These are phyloP conservation scores for Emmonsia crescens DNA, from an alignment of 2,329 filamentous ascomycete genomes.

Conservation along the genomic window DNA sequence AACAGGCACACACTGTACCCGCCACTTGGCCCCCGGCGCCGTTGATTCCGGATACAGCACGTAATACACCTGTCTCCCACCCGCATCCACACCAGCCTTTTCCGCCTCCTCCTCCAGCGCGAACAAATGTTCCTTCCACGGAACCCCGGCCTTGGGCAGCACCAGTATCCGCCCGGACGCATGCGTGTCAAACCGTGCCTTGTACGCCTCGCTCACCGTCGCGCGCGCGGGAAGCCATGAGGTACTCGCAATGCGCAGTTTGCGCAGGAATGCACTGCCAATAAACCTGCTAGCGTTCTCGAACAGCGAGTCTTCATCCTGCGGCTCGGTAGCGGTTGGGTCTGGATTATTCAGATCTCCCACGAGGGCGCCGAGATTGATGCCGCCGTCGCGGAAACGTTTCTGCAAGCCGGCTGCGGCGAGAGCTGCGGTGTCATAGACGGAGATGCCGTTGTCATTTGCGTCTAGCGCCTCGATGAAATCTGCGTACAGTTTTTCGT, in stretches of 20 bases:
- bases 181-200: slow-evolving; percentile 56
- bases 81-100: slow-evolving; percentile 17
- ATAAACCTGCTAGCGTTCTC: slow-evolving; percentile 66
- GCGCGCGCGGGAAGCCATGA: slow-evolving; percentile 82
- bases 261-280: slow-evolving; percentile 75
- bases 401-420: slow-evolving; percentile 63
- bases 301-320: slow-evolving; percentile 78
- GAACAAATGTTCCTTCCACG: slow-evolving; percentile 96
- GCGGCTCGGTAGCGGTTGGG: slow-evolving; percentile 43
- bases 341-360: slow-evolving; percentile 63
- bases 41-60: slow-evolving; percentile 84
- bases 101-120: slow-evolving; percentile 54
- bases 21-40: slow-evolving; percentile 70
- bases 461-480: slow-evolving; percentile 95
- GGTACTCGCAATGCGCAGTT: slow-evolving; percentile 61
- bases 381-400: slow-evolving; percentile 71
- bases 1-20: slow-evolving; percentile 83
- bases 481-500: slow-evolving; percentile 79
- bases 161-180: slow-evolving; percentile 69
- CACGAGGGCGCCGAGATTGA: slow-evolving; percentile 77
- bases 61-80: slow-evolving; percentile 56
- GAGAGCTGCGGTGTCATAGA: slow-evolving; percentile 62
- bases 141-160: slow-evolving; percentile 62
- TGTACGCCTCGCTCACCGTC: slow-evolving; percentile 66
- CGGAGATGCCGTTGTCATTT: slow-evolving; percentile 89